Conservation (phyloP, 2,329 filamentous ascomycete genomes). For the Metarhizium sp. region DNA sequence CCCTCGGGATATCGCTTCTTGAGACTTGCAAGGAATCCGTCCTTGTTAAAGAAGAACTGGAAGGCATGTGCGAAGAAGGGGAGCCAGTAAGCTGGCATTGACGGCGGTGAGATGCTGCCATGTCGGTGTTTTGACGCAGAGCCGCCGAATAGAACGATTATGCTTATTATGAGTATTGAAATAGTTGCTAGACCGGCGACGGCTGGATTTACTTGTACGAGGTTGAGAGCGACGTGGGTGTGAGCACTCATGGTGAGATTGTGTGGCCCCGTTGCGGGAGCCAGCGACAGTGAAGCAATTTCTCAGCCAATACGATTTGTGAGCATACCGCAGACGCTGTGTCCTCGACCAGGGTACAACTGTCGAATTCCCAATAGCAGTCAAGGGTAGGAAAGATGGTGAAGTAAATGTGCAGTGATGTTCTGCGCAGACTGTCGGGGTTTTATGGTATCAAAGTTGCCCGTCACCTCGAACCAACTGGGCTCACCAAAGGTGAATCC, state of each 20-base stretch:
- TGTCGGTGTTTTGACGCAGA: conserved; percentile 8
- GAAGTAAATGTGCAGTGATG: background rate
- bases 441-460: conserved; percentile 1
- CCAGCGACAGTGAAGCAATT: background rate
- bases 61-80: conserved; percentile 27
- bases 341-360: background rate
- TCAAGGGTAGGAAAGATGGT: background rate
- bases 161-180: conserved; percentile 1
- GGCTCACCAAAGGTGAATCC: background rate
- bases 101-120: conserved; percentile 11
- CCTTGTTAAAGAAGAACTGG: conserved; percentile 19
- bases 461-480: background rate
- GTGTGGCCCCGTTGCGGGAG: background rate
- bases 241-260: background rate
- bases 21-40: conserved; percentile 20
- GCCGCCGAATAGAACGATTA: conserved; percentile 27
- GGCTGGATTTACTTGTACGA: background rate
- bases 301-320: background rate
- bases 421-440: conserved; percentile 14
- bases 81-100: conserved; percentile 24
- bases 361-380: background rate
- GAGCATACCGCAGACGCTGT: conserved; percentile 2
- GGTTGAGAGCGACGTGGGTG: background rate
- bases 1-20: conserved; percentile 23
- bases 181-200: background rate